phyloP scores from a whole-genome alignment of 441 rosid genomes.

The Pelargonium fulgidum region DNA sequence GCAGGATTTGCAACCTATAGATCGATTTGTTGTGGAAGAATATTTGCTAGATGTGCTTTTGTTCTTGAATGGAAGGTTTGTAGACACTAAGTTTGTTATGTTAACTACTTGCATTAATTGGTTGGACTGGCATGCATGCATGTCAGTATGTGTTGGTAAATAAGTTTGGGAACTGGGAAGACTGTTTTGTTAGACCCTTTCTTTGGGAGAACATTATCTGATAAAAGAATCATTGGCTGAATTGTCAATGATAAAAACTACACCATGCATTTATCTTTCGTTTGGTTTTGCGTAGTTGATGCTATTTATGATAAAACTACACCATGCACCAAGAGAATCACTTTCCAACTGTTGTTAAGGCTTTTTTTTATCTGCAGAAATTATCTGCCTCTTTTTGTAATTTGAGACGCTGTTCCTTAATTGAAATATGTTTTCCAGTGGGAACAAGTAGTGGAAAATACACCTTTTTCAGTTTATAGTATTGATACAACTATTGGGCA shows the following conservation, averaged over 20 bases:
- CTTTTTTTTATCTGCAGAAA: too few species aligned
- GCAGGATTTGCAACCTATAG: conserved; percentile 94
- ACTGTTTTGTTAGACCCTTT: background rate
- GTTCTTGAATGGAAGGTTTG: conserved; percentile 96
- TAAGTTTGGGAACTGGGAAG: background rate
- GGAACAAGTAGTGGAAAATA: background rate
- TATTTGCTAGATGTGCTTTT: conserved; percentile 90
- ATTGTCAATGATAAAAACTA: too few species aligned
- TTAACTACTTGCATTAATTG: background rate
- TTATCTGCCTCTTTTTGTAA: too few species aligned
- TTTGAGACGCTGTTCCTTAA: too few species aligned
- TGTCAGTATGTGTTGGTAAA: background rate
- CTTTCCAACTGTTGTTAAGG: too few species aligned
- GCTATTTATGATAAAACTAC: too few species aligned
- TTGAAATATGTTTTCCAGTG: too few species aligned
- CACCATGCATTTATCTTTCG: too few species aligned
- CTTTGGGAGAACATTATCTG: too few species aligned
- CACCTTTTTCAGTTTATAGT: background rate
- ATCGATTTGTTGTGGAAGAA: conserved; percentile 93
- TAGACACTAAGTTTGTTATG: conserved; percentile 15
- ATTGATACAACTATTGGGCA: background rate
- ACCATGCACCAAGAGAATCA: too few species aligned
- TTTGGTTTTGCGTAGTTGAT: too few species aligned
- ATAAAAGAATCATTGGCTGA: too few species aligned
- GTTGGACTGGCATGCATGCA: background rate